Base-by-base conservation (phyloP, 2,329 filamentous ascomycete species). In the Fusarium metavorans region DNA sequence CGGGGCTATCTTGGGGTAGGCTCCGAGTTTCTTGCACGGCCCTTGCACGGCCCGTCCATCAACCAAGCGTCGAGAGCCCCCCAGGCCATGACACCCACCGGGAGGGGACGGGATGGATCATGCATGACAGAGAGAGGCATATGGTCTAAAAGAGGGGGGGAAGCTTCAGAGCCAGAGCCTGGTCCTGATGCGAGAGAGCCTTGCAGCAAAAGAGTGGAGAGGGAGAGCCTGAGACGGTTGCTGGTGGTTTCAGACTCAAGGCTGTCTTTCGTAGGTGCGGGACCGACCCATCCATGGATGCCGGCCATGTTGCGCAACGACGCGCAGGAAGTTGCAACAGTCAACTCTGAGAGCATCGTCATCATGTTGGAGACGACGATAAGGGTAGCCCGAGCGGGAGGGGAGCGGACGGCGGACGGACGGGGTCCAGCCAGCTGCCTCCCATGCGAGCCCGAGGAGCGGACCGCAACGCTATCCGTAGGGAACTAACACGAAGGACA, bases 401-500 rank as follows among this genome's bases (percentile, higher is more conserved):
- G 67, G 64, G 61, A 48, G 57, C 67, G 70, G 72, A 60, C 54
- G 60, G 66, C 64, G 50, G 56, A 50, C 34, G 59, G 66, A 66
- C 58, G 69, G 68, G 45, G 45, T 54, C 60, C 62, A 76, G 66
- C 59, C 63, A 67, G 67, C 54, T 35, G 23, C 52, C 63, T 58
- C 56, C 58, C 43, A 63, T 66, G 67, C 70, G 69, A 37, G 35
- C 35, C 35, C 35, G 35, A 75, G 76, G 72, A 68, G 67, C 76
- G 76, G 76, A 78, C 76, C 76, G 76, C 71, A 64, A 67, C 67
- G 48, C 73, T 72, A 77, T 67, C 76, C 70, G 74, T 70, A 66
- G 58, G 66, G 59, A 70, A 75, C 71, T 77, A 70, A 70, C 32
- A 57, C 14, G 57, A 68, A 62, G 71, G 64, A 54, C 14, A 74